Conservation (phyloP, 2,329 filamentous ascomycete genomes). For the Ilyonectria robusta region DNA sequence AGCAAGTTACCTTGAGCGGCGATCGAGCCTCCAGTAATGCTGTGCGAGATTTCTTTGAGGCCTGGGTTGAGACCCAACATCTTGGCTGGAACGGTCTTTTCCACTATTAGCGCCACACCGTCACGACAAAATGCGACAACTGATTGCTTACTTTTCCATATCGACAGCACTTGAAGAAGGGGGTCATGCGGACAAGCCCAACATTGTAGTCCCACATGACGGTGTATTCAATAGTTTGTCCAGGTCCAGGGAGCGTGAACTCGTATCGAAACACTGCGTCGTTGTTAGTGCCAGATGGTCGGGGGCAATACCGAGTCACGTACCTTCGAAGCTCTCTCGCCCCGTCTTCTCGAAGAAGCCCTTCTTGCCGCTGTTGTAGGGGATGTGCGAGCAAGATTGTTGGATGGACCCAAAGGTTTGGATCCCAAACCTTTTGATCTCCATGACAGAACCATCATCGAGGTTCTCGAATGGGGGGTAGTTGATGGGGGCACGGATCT, state of each 20-base stretch:
- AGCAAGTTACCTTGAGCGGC: constrained; percentile 82
- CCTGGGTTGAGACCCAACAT: constrained; percentile 85
- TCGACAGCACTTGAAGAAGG: constrained; percentile 92
- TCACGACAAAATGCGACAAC: background rate
- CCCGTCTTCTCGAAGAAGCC: constrained; percentile 89
- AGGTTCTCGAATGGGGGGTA: constrained; percentile 81
- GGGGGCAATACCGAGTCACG: constrained; percentile 26
- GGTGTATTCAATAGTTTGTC: constrained; percentile 75
- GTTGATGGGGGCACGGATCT: constrained; percentile 76
- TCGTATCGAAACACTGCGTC: constrained; percentile 68
- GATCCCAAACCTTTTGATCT: constrained; percentile 76
- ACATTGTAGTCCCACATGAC: constrained; percentile 99
- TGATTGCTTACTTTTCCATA: constrained; percentile 81
- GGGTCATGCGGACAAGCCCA: constrained; percentile 92
- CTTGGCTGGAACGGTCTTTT: constrained; percentile 88
- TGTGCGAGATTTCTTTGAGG: constrained; percentile 90
- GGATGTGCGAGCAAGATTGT: constrained; percentile 81
- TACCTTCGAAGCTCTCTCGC: constrained; percentile 90
- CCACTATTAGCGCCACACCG: constrained; percentile 31
- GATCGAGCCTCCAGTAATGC: constrained; percentile 93
- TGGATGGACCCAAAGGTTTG: constrained; percentile 75
- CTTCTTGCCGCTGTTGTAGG: constrained; percentile 96
- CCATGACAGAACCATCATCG: constrained; percentile 67
- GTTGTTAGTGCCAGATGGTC: constrained; percentile 4
- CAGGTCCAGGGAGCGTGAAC: constrained; percentile 80